Conservation (phyloP, 1,284 basidiomycete species). For the Porogramme epimiltina region DNA sequence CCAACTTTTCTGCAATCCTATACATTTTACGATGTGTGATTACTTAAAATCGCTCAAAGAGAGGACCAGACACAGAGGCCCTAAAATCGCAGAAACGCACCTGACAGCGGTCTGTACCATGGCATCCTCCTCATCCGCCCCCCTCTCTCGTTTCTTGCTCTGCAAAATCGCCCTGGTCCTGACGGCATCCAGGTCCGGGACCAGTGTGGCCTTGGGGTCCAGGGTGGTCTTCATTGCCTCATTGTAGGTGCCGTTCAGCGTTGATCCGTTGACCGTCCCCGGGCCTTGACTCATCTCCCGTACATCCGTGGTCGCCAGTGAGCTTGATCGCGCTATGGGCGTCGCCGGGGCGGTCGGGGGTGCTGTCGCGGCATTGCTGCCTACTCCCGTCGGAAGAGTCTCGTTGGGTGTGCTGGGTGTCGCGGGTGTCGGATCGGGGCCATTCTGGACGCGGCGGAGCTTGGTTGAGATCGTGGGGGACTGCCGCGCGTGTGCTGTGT, state of each 20-base stretch:
- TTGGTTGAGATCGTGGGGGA: conserved; percentile 18
- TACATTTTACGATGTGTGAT: too few species aligned
- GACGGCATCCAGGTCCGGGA: conserved; percentile 28
- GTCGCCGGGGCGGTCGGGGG: conserved; percentile 20
- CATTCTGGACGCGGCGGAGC: conserved; percentile 18
- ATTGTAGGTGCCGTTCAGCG: neutral
- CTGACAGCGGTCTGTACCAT: conserved; percentile 48
- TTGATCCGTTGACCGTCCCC: neutral
- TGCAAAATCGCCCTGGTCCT: conserved; percentile 20
- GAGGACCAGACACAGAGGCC: too few species aligned
- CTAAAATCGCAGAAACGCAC: conserved; percentile 36
- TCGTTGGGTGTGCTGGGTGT: conserved; percentile 12
- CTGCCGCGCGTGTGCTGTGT: too few species aligned
- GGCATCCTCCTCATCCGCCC: conserved; percentile 47
- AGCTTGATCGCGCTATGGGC: conserved; percentile 13
- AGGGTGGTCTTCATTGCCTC: neutral
- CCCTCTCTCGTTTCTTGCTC: conserved; percentile 40
- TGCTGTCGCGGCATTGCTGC: conserved; percentile 1
- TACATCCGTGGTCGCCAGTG: conserved; percentile 9
- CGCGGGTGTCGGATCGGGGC: conserved; percentile 1
- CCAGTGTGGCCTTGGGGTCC: conserved; percentile 11
- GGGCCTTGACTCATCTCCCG: conserved; percentile 14
- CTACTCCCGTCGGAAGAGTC: neutral
- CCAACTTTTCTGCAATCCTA: conserved; percentile 60
- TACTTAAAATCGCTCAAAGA: neutral